A percentile compares a stretch with the other conserved stretches of the same genome.
These are phyloP conservation scores for Amauroascus verrucosus DNA, from an alignment of 2,329 filamentous ascomycete species.

Conservation along the genomic window DNA sequence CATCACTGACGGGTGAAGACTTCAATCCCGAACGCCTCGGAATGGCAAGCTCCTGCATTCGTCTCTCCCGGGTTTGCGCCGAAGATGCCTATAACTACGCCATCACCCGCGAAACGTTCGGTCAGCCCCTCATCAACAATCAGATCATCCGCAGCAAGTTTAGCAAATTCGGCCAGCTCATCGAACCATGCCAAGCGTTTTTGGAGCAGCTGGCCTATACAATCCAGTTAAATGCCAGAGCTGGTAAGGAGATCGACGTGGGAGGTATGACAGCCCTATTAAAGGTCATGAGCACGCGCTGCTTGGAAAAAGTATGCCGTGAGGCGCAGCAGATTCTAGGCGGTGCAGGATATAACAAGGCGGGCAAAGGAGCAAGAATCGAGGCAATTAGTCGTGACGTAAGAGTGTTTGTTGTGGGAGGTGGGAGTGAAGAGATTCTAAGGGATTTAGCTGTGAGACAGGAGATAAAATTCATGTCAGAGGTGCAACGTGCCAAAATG, in stretches of 20 bases:
- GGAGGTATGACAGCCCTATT: conserved; percentile 44
- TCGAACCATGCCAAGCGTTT: conserved; percentile 54
- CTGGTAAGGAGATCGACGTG: conserved; percentile 33
- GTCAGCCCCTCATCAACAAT: conserved; percentile 47
- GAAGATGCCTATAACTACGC: conserved; percentile 53
- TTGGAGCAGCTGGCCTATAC: conserved; percentile 52
- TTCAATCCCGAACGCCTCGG: conserved; percentile 66
- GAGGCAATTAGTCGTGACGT: conserved; percentile 47
- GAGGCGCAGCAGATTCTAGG: conserved; percentile 49
- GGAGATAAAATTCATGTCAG: conserved; percentile 18
- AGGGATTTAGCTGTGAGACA: conserved; percentile 24
- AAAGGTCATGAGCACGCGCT: conserved; percentile 45
- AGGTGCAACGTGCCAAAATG: conserved; percentile 7
- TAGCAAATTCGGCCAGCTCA: conserved; percentile 47
- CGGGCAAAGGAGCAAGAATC: conserved; percentile 41
- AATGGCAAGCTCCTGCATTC: conserved; percentile 54
- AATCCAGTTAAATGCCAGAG: conserved; percentile 36
- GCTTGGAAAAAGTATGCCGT: conserved; percentile 44
- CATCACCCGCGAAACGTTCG: conserved; percentile 55
- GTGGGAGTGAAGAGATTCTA: conserved; percentile 35
- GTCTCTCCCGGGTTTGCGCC: conserved; percentile 52
- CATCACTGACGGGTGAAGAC: conserved; percentile 43
- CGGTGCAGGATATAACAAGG: conserved; percentile 43
- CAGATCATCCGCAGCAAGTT: conserved; percentile 53
- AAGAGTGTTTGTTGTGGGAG: conserved; percentile 37